Base-by-base conservation (phyloP, 2,329 filamentous ascomycete species). In the Diaporthe citriasiana region DNA sequence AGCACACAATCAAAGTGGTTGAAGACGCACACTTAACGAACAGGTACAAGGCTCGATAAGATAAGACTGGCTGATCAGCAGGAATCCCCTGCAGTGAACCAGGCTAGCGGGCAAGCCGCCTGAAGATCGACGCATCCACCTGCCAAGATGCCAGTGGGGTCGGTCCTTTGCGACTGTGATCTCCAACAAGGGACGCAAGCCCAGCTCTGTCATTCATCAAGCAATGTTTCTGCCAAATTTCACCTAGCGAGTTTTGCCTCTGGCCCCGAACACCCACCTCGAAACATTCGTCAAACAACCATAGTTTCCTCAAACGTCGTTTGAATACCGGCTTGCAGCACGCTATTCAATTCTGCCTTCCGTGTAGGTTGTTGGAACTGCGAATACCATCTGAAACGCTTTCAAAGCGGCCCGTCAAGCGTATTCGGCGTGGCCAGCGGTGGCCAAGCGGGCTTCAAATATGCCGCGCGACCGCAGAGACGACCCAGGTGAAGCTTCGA, bases 271-370 rank as follows among this genome's bases (percentile, higher is more conserved):
- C 42, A 30, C 30, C 27, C 19, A 12, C 42, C 40, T 45, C 42
- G 22, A 71, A 71, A 71, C 56, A 73, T 73, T 70, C 55, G 55
- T 71, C 65, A 65, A 73, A 73, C 66, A 33, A 65, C n/a, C 22
- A 27, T 22, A 17, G 17, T 65, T 71, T 50, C 30, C 56, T 17
- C 22, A 30, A 30, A 30, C 38, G 7, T 6, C 50, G 25, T 25
- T 45, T 35, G 27, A 25, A 53, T 30, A 25, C 30, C 3, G 1
- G 8, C 8, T 38, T 13, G 13, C 27, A 38, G 45, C 45, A 66
- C 45, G 22, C 10, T 7, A 27, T 51, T n/a, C 30, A 12, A 53
- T 6, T 0, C 63, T 27, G 15, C 13, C 27, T 9, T 2, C 25
- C 25, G 2, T 22, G 22, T 33, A 10, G 3, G 4, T 8, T 33